These are phyloP conservation scores for Cladosporium sp. DNA, from an alignment of 2,329 filamentous ascomycete genomes.

Conservation along the genomic window DNA sequence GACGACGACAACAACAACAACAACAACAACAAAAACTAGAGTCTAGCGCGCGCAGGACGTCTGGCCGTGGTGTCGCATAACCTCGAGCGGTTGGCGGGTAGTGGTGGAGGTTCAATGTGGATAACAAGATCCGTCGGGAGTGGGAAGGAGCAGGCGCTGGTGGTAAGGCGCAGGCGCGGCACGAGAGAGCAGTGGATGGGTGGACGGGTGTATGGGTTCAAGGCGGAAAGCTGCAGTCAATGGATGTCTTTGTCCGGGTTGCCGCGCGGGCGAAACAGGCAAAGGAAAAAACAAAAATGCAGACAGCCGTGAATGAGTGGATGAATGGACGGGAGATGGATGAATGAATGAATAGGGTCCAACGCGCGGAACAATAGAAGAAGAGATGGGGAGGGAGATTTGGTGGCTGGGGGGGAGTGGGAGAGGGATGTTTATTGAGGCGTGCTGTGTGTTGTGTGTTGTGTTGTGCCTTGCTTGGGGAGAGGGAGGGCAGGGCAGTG, in stretches of 20 bases:
- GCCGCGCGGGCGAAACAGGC: neutral
- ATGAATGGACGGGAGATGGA: too few species aligned
- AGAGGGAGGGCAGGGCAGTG: too few species aligned
- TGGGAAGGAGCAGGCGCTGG: too few species aligned
- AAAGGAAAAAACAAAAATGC: neutral
- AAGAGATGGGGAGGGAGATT: too few species aligned
- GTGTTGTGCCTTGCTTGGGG: too few species aligned
- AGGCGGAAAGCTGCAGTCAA: neutral
- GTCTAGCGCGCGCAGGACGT: neutral
- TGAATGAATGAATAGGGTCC: too few species aligned
- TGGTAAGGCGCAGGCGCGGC: neutral
- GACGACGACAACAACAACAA: neutral
- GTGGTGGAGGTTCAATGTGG: neutral
- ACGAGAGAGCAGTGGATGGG: neutral
- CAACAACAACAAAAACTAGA: neutral
- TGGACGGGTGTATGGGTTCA: neutral
- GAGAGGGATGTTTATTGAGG: too few species aligned
- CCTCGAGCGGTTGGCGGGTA: too few species aligned
- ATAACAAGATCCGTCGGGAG: neutral
- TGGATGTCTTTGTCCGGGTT: neutral
- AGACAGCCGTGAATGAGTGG: neutral
- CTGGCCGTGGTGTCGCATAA: neutral
- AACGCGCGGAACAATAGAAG: too few species aligned
- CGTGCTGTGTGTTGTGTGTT: too few species aligned
- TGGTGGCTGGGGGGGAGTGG: too few species aligned